These are phyloP conservation scores for Scortechinia acanthostroma DNA, from an alignment of 2,329 filamentous ascomycete species.

Conservation along the genomic window DNA sequence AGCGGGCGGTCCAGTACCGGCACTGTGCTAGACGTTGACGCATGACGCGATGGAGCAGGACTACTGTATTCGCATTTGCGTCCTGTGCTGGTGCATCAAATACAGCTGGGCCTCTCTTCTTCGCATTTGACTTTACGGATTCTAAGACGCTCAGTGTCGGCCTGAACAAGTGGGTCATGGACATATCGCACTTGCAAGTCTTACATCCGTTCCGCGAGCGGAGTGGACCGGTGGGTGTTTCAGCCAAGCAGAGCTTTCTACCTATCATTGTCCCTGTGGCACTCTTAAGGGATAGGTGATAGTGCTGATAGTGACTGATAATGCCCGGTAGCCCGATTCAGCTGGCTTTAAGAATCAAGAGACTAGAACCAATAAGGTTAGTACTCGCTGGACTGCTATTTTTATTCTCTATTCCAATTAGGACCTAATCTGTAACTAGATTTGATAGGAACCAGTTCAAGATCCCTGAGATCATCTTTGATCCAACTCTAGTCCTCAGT, in stretches of 20 bases:
- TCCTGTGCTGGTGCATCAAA: background rate
- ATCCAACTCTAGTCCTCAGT: slow-evolving; percentile 20
- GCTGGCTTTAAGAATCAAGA: no score
- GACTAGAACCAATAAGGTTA: no score
- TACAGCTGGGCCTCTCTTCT: background rate
- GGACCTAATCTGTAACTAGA: no score
- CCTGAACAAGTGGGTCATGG: background rate
- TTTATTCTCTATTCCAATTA: no score
- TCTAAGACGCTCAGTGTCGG: background rate
- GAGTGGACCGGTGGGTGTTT: background rate
- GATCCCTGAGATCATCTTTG: slow-evolving; percentile 19
- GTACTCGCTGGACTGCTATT: no score
- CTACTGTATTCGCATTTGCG: background rate
- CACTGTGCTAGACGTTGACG: background rate
- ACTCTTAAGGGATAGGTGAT: no score
- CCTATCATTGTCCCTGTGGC: no score
- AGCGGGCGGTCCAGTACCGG: background rate
- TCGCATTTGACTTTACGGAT: background rate
- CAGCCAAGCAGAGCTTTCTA: no score
- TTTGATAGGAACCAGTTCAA: slow-evolving; percentile 15
- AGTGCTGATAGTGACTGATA: no score
- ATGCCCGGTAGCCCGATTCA: no score
- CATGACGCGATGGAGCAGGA: background rate
- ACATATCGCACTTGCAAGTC: slow-evolving; percentile 2
- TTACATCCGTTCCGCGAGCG: slow-evolving; percentile 7